These are phyloP conservation scores for Psophocarpus tetragonolobus DNA, from an alignment of 306 rosid species.

Conservation along the genomic window DNA sequence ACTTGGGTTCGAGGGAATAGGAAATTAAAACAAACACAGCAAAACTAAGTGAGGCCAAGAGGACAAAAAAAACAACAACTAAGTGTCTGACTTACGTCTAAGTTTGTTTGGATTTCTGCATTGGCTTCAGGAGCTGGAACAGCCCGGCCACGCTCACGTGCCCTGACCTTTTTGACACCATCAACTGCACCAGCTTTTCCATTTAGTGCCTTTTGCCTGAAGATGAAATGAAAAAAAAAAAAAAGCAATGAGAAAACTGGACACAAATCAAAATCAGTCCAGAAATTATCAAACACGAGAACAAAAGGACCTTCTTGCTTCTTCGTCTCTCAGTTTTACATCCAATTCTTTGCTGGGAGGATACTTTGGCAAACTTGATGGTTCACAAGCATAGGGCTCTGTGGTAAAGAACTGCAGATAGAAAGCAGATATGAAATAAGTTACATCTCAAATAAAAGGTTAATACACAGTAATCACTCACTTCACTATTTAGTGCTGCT, in stretches of 20 bases:
- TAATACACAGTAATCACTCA: slow-evolving; percentile 47
- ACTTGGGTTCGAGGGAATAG: slow-evolving; percentile 10
- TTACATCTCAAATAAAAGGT: slow-evolving; percentile 32
- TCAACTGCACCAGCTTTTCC: slow-evolving; percentile 73
- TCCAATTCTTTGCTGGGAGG: slow-evolving; percentile 98
- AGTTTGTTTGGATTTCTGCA: slow-evolving; percentile 88
- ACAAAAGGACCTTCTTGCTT: slow-evolving; percentile 77
- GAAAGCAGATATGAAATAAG: slow-evolving; percentile 31
- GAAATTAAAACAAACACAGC: neutral
- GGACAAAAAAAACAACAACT: slow-evolving; percentile 25
- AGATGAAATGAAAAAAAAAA: slow-evolving; percentile 32
- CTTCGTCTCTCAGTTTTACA: slow-evolving; percentile 91
- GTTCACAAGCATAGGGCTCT: slow-evolving; percentile 89
- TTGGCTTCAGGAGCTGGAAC: slow-evolving; percentile 96
- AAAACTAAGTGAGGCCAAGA: slow-evolving; percentile 11
- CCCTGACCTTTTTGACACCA: slow-evolving; percentile 63
- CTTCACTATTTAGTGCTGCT: slow-evolving; percentile 74
- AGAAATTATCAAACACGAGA: slow-evolving; percentile 29
- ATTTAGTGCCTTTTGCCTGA: slow-evolving; percentile 75
- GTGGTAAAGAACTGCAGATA: slow-evolving; percentile 73
- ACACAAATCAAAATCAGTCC: slow-evolving; percentile 9
- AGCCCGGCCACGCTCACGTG: slow-evolving; percentile 86
- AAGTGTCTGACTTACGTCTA: slow-evolving; percentile 66
- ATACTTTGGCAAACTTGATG: slow-evolving; percentile 90
- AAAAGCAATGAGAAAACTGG: slow-evolving; percentile 29